phyloP scores from a whole-genome alignment of 257 asterid species.

The Mitragyna speciosa region DNA sequence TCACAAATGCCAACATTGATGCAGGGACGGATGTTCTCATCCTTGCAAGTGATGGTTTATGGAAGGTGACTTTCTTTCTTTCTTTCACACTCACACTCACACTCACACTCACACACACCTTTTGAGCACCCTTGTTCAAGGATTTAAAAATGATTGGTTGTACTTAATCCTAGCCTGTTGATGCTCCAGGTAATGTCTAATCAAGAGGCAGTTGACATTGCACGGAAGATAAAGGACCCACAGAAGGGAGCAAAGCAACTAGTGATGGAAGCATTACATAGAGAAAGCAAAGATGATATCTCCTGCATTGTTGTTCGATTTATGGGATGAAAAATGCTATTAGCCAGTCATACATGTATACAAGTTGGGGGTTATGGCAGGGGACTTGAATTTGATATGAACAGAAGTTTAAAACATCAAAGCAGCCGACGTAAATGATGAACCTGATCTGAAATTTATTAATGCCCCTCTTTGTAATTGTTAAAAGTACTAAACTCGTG shows the following conservation, averaged over 20 bases:
- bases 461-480: conserved; percentile 26
- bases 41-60: conserved; percentile 91
- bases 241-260: conserved; percentile 85
- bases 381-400: conserved; percentile 20
- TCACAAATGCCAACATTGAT: conserved; percentile 53
- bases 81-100: not conserved
- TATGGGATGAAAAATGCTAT: conserved; percentile 31
- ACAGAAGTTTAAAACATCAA: conserved; percentile 21
- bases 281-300: conserved; percentile 91
- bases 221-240: conserved; percentile 69
- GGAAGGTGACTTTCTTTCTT: conserved; percentile 57
- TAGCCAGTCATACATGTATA: conserved; percentile 31
- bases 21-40: conserved; percentile 64
- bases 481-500: conserved; percentile 19
- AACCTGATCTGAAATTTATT: conserved; percentile 13
- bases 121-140: not conserved
- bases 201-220: conserved; percentile 89
- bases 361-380: conserved; percentile 8
- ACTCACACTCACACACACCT: not conserved
- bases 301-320: conserved; percentile 87
- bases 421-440: conserved; percentile 18
- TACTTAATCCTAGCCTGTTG: conserved; percentile 1
- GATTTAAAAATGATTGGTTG: not conserved
- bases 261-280: conserved; percentile 61
- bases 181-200: conserved; percentile 73